Evolutionary conservation across 2,329 filamentous ascomycete genomes (phyloP).

Genomic region (Calonectria naviculata): DNA sequence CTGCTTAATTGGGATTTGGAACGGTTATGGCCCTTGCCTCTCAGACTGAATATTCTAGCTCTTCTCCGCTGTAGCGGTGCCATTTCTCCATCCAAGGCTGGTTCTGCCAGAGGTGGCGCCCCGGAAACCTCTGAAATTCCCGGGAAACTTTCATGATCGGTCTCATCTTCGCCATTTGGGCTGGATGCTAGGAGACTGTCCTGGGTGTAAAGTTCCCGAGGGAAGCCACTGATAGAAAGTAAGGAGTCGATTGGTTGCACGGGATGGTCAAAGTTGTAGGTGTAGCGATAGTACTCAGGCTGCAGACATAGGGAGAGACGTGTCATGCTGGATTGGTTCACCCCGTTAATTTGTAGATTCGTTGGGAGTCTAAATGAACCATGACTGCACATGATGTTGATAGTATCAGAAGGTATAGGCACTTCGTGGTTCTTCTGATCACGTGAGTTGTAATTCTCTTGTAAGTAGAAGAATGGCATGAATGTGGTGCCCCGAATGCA

Average conservation of each 20-base stretch:
- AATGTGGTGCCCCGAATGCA: not conserved
- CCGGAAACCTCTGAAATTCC: not conserved
- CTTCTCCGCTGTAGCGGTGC: not conserved
- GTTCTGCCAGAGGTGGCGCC: not conserved
- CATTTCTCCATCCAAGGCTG: not conserved
- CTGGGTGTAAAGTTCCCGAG: not conserved
- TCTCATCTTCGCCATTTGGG: not conserved
- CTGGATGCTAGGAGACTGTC: not conserved
- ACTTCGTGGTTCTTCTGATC: not conserved
- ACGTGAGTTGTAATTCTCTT: not conserved
- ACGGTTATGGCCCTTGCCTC: not conserved
- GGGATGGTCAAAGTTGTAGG: not conserved
- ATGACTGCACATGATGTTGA: not conserved
- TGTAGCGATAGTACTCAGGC: not conserved
- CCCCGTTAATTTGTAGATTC: not conserved
- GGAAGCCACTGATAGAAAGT: constrained; percentile 10
- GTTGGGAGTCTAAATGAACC: not conserved
- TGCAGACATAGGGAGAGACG: not conserved
- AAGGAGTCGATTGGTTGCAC: not conserved
- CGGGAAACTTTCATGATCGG: not conserved
- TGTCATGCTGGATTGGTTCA: not conserved
- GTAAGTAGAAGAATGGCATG: not conserved
- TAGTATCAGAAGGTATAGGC: not conserved
- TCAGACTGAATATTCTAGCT: not conserved
- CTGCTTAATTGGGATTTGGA: not conserved